phyloP scores from a whole-genome alignment of 225 moss, liverwort and hornwort genomes.

The Ulota crispa region DNA sequence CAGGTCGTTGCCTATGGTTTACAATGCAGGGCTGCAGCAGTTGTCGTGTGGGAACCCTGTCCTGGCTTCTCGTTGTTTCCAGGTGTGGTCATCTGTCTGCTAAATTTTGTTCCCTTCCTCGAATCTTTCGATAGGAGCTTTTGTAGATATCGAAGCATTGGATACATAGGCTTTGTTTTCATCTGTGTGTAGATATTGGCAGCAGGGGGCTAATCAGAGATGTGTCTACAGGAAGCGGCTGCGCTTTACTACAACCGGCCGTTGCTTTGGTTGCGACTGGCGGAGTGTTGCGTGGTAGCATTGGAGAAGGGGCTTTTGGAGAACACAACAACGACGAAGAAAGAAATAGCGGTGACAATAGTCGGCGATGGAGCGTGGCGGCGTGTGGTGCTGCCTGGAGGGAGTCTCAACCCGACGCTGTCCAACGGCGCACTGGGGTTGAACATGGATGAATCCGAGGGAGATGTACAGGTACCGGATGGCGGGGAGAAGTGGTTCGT shows the following conservation, averaged over 20 bases:
- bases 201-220: constrained; percentile 18
- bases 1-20: constrained; percentile 72
- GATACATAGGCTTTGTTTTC: not conserved
- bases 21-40: constrained; percentile 96
- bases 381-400: constrained; percentile 43
- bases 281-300: constrained; percentile 57
- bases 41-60: constrained; percentile 77
- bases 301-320: constrained; percentile 55
- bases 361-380: constrained; percentile 54
- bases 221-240: constrained; percentile 48
- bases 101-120: too few relatives aligned
- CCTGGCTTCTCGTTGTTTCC: constrained; percentile 84
- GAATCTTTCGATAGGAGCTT: not conserved
- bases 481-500: constrained; percentile 44
- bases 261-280: constrained; percentile 53
- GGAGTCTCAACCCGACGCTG: constrained; percentile 47
- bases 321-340: constrained; percentile 36
- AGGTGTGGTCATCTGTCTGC: constrained; percentile 52
- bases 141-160: not conserved
- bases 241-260: constrained; percentile 55
- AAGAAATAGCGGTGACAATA: constrained; percentile 40
- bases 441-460: constrained; percentile 43
- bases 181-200: constrained; percentile 24
- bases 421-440: constrained; percentile 36
- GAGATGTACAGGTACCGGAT: constrained; percentile 44